phyloP scores from a whole-genome alignment of 2,329 filamentous ascomycete species.

The Colletotrichum aenigma region DNA sequence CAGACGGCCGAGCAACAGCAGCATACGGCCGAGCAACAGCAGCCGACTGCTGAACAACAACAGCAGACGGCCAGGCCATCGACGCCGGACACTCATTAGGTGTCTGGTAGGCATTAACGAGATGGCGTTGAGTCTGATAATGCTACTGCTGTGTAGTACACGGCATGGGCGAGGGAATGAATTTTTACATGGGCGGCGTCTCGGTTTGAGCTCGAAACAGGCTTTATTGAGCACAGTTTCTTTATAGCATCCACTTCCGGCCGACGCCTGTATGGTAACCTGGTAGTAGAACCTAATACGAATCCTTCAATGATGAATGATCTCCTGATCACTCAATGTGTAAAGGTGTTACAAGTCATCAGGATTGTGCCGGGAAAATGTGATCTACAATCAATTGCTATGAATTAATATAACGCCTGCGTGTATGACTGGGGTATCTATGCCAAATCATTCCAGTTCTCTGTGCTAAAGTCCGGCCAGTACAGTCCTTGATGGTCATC shows the following conservation, averaged over 20 bases:
- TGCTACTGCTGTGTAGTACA: neutral
- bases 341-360: neutral
- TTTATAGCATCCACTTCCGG: neutral
- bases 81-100: neutral
- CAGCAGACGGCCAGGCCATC: neutral
- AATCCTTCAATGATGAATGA: neutral
- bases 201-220: neutral
- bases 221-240: neutral
- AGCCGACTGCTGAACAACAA: neutral
- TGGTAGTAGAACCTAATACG: neutral
- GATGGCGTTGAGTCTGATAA: neutral
- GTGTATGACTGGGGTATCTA: neutral
- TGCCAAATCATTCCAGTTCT: slow-evolving; percentile 13
- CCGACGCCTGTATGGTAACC: neutral
- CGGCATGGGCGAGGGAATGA: neutral
- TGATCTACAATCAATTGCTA: neutral
- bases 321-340: neutral
- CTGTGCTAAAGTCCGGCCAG: slow-evolving; percentile 22
- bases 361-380: neutral
- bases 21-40: slow-evolving; percentile 24
- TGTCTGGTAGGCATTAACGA: neutral
- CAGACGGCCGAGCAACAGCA: slow-evolving; percentile 21
- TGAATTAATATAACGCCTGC: neutral
- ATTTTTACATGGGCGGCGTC: neutral
- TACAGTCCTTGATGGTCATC: slow-evolving; percentile 22